phyloP scores from a whole-genome alignment of 176 grass and related monocot genomes.

The Areca catechu region DNA sequence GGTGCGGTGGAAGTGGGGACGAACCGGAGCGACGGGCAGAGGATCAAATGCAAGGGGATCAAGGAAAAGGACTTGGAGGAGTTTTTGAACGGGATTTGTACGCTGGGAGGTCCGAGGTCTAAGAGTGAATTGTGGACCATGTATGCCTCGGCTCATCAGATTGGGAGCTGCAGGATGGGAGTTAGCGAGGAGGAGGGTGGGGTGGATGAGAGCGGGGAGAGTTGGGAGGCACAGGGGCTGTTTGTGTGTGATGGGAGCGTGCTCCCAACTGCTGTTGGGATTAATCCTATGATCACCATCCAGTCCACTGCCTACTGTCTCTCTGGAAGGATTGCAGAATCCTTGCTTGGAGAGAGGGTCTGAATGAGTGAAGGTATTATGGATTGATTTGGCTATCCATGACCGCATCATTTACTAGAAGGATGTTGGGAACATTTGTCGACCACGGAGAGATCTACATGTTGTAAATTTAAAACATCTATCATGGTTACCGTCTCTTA shows the following conservation, averaged over 20 bases:
- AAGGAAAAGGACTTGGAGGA: conserved; percentile 46
- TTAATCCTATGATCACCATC: conserved; percentile 97
- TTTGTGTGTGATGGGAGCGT: conserved; percentile 81
- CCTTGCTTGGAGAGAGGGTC: conserved; percentile 24
- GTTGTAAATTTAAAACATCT: no score
- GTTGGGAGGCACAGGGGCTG: conserved; percentile 63
- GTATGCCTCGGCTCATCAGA: conserved; percentile 77
- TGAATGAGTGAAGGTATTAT: neutral
- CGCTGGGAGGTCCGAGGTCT: conserved; percentile 33
- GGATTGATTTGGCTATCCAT: no score
- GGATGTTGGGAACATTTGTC: no score
- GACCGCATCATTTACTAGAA: no score
- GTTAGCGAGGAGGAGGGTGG: conserved; percentile 36
- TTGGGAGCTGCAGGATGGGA: conserved; percentile 83
- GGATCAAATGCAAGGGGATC: conserved; percentile 37
- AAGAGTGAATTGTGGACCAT: conserved; percentile 32
- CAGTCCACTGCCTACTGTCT: conserved; percentile 72
- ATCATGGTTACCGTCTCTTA: no score
- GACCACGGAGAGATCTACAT: no score
- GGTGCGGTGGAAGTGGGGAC: conserved; percentile 76
- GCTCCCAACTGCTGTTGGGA: conserved; percentile 49
- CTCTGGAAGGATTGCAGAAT: conserved; percentile 47
- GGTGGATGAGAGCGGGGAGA: conserved; percentile 71
- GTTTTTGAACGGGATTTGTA: conserved; percentile 51
- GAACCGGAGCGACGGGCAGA: conserved; percentile 79